Evolutionary conservation across 352 stramenopile genomes (phyloP), one percentile per base, ranked within the genome.

Genomic region (Pythium rhizo-oryzae): DNA sequence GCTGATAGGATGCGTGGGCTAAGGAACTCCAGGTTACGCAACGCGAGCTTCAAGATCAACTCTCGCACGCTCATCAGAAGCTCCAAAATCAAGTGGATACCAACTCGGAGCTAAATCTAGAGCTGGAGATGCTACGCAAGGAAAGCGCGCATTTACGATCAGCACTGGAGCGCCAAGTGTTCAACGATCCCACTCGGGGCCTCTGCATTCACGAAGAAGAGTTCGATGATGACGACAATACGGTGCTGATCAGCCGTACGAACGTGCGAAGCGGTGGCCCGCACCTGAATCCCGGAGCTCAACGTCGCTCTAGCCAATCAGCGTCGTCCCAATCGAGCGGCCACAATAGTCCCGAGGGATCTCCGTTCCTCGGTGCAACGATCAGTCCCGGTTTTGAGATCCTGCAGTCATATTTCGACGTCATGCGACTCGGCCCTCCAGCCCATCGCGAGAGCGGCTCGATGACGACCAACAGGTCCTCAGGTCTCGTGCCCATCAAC

Each of bases 21-120:
- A 93, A 94, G 65, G 84, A 94, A 47, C 64, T 96, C 19, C 85
- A 93, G 63, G 74, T 92, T 13, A 91, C 82, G 1, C 85, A 96
- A 67, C 77, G 83, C n/a, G 84, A 92, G 35, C 65, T 96, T 4
- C 81, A 96, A 60, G 72, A 86, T 35, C 67, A 96, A 49, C 65
- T 96, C 15, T 85, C 75, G 18, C 71, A 77, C 25, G 83, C 84
- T 8, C 82, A 91, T 56, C 76, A 92, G 47, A 78, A 90, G 46
- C 74, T 96, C 25, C 81, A 91, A 59, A 80, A 59, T 21, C 85
- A 95, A 76, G 58, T 82, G 4, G 85, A 90, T 47, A 65, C 85
- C n/a, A 96, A 96, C 67, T 82, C 84, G 25, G 79, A 88, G 70
- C 70, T 96, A 13, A 78, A 90, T 35, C 79, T 64, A 18, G 82